Base-by-base conservation (phyloP, 2,329 filamentous ascomycete species). In the Nemania sp. region DNA sequence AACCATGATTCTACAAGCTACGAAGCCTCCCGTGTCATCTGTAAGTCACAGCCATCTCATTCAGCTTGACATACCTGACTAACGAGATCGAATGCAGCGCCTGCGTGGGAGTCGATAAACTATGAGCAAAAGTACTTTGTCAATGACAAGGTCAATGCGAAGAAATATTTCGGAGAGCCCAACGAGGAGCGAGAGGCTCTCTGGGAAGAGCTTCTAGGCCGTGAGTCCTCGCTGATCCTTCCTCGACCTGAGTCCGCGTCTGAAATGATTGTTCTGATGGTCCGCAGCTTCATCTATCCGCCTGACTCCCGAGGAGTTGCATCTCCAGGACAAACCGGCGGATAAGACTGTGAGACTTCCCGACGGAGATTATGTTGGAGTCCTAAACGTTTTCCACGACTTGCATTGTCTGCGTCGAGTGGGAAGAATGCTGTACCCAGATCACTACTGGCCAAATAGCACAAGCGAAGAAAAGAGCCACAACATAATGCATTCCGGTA, bases 361-460 rank as follows among this genome's bases (percentile, higher is more conserved):
- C 17, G 54, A 51, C 21, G 54, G 54, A 9, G 54, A 51, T 17
- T 57, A 57, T 43, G 13, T 57, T 15, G 54, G 54, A 3, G 47
- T 43, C 17, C 18, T 57, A 1, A 50, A 40, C 15, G 54, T 57
- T 1, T 57, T 57, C 20, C 54, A 57, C 20, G 54, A 57, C 32
- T 17, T 57, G 9, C 54, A 57, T 40, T 57, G 54, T 15, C 46
- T 57, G 2, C 42, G 52, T 18, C 52, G 52, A 13, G 46, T 57
- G n/a, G 39, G 32, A 10, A 13, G 47, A 18, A 12, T 57, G n/a
- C 54, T 57, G 17, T 57, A 57, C n/a, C 15, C 15, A 15, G 43
- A 40, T 13, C 54, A 57, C 21, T 57, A 57, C 48, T 57, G 48
- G 12, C 54, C 54, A 15, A 57, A 57, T n/a, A 50, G 48, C 35